Percentiles rank a stretch among this genome's conserved stretches.
Evolutionary conservation across 2,329 filamentous ascomycete genomes (phyloP).

Genomic region (Thermoascus crustaceus): DNA sequence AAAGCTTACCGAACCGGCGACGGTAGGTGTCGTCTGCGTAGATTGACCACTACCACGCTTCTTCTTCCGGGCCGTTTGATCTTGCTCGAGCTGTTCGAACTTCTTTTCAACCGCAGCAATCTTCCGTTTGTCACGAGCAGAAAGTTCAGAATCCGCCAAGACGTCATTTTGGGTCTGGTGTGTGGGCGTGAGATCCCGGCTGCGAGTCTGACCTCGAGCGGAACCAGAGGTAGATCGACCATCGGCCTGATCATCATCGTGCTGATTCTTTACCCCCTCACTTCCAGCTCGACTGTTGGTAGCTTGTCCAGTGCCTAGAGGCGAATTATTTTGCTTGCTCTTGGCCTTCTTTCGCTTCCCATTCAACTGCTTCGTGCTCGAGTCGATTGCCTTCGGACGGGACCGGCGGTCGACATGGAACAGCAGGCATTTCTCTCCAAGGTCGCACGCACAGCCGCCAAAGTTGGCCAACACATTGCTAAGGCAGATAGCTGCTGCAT

Average conservation of each 20-base stretch:
- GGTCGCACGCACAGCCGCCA: slow-evolving; percentile 41
- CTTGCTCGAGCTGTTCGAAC: slow-evolving; percentile 53
- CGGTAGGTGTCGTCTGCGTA: slow-evolving; percentile 43
- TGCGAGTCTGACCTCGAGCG: slow-evolving; percentile 46
- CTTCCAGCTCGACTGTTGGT: slow-evolving; percentile 54
- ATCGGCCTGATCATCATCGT: slow-evolving; percentile 51
- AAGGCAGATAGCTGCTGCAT: slow-evolving; percentile 36
- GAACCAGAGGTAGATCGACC: slow-evolving; percentile 51
- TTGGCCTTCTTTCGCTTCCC: slow-evolving; percentile 42
- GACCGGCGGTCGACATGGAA: slow-evolving; percentile 37
- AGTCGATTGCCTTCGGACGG: slow-evolving; percentile 25
- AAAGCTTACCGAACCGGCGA: slow-evolving; percentile 13
- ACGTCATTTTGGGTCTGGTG: slow-evolving; percentile 41
- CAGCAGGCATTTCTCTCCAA: slow-evolving; percentile 30
- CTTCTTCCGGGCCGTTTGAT: slow-evolving; percentile 47
- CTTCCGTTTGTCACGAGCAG: slow-evolving; percentile 55
- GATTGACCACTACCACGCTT: slow-evolving; percentile 51
- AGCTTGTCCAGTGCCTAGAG: slow-evolving; percentile 44
- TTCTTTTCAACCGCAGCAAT: slow-evolving; percentile 55
- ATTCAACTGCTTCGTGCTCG: slow-evolving; percentile 33
- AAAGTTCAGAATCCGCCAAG: slow-evolving; percentile 44
- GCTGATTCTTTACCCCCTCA: slow-evolving; percentile 44
- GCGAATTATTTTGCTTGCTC: slow-evolving; percentile 42
- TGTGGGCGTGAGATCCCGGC: slow-evolving; percentile 55
- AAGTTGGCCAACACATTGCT: slow-evolving; percentile 43